Base-by-base conservation (phyloP, 345 rosid genomes). In the Salix arbutifolia region DNA sequence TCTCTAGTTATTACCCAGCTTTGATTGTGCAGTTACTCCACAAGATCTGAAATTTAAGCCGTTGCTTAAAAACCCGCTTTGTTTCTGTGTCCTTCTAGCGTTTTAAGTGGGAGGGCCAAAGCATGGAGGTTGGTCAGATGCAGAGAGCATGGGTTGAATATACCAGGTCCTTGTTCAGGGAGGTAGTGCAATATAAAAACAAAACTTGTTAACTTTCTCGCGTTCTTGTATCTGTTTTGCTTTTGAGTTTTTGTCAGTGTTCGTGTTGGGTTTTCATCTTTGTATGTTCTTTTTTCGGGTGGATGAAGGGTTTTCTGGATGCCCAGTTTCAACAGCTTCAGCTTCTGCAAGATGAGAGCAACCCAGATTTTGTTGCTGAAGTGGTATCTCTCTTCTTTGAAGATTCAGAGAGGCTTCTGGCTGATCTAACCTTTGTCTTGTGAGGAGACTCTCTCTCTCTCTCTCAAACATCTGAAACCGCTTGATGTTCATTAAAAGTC, bases 311-410 rank as follows among this genome's bases (percentile, higher is more conserved):
- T 25, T 73, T 91, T 85, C 77, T 96, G 91, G 99, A 93, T 77
- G 73, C 85, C 71, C 99, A 96, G 89, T 93, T 89, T 76, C 74
- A 85, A 70, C 97, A 91, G 88, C 92, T 96, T 70, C 98, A 90
- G 83, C 91, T 91, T 75, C 87, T 96, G 76, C 97, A 90, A 87
- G 99, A 96, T 85, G 99, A 96, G 83, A 91, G 91, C 89, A 93
- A 90, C 86, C 98, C 99, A 69, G 93, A 91, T 84, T 96, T 96
- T 87, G 98, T 91, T 74, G 92, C 85, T 74, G 94, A 96, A 89
- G 96, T 96, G 67, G 94, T 91, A n/a, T 79, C 94, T 70, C 92
- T 93, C 64, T 96, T 96, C 87, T 96, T 96, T 80, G 91, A 86
- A 68, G 99, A 96, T 80, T 90, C 99, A 74, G 94, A 93, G 73